Conservation (phyloP, 2,329 filamentous ascomycete genomes). For the Fusarium nelsonii region DNA sequence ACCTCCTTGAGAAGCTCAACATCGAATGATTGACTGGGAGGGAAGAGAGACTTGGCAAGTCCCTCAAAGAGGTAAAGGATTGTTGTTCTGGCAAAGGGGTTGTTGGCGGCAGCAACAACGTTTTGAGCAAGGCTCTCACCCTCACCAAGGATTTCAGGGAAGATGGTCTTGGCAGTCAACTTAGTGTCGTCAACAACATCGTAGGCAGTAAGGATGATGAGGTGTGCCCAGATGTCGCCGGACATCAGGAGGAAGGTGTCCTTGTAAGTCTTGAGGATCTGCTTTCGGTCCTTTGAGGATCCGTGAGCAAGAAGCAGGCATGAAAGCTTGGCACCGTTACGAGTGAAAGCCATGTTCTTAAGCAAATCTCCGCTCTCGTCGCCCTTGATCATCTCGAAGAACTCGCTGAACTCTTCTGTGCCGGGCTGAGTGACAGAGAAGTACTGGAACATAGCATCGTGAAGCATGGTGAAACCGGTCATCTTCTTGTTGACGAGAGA, state of each 20-base stretch:
- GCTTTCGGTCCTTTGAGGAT: conserved; percentile 91
- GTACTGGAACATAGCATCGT: conserved; percentile 98
- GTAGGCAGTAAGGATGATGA: conserved; percentile 85
- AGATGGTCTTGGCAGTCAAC: conserved; percentile 84
- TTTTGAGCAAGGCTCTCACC: conserved; percentile 73
- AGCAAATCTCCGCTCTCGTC: conserved; percentile 91
- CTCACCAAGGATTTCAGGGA: conserved; percentile 85
- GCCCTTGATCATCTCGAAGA: conserved; percentile 89
- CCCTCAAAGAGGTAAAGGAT: conserved; percentile 86
- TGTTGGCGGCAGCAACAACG: conserved; percentile 72
- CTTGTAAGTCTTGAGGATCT: conserved; percentile 89
- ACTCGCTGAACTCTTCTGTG: conserved; percentile 85
- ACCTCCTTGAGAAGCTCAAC: conserved; percentile 81
- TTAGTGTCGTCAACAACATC: conserved; percentile 97
- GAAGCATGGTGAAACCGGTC: conserved; percentile 96
- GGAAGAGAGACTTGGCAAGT: conserved; percentile 71
- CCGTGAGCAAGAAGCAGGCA: conserved; percentile 86
- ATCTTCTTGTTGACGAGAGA: conserved; percentile 95
- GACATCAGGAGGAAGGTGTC: conserved; percentile 90
- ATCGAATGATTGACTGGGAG: conserved; percentile 72
- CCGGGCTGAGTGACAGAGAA: conserved; percentile 83
- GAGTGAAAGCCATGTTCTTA: conserved; percentile 97
- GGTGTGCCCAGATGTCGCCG: conserved; percentile 80
- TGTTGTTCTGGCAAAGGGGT: conserved; percentile 73
- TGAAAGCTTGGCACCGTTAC: conserved; percentile 84